Base-by-base conservation (phyloP, 306 rosid genomes). In the Begonia masoniana region DNA sequence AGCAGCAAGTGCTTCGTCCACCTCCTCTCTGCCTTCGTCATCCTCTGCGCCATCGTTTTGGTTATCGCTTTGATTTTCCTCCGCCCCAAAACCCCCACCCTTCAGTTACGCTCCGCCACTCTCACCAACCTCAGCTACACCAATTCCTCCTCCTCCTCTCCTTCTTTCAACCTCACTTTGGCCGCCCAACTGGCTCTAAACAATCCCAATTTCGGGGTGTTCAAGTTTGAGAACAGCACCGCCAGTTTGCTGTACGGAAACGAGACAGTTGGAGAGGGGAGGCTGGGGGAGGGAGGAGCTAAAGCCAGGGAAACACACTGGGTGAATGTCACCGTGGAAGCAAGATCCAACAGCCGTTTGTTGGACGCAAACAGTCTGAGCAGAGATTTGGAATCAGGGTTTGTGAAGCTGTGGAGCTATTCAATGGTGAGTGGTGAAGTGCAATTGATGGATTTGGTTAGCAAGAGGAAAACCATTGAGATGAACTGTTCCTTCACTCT, bases 1-100 rank as follows among this genome's bases (percentile, higher is more conserved):
- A 76, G 60, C 68, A 73, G 64, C 73, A 85, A 78, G 63, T 74
- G 89, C 50, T 82, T 85, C 56, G 71, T 88, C 7, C 76, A 60
- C 58, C 0, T 72, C 26, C 75, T 88, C n/a, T 42, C 82, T 1
- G 14, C 14, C 0, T 56, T 85, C 41, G 94, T 85, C 35, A 0
- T 74, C 24, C 67, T 41, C 8, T 24, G 66, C 54, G 59, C 75
- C 13, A 4, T 69, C 58, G 0, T 78, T 1, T 39, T 88, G 14
- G 43, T 72, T 41, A 68, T 75, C 7, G 77, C 87, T 9, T 59
- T 71, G 12, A 6, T 82, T 51, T 68, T 66, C 1, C 47, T 82
- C 13, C 87, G 82, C 0, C 31, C 65, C 9, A 72, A 19, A 53
- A 60, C 35, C 2, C 97, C 89, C 0, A 7, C 41, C 12, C 6